Conservation (phyloP, 2,329 filamentous ascomycete species). For the Xylariaceae sp. region DNA sequence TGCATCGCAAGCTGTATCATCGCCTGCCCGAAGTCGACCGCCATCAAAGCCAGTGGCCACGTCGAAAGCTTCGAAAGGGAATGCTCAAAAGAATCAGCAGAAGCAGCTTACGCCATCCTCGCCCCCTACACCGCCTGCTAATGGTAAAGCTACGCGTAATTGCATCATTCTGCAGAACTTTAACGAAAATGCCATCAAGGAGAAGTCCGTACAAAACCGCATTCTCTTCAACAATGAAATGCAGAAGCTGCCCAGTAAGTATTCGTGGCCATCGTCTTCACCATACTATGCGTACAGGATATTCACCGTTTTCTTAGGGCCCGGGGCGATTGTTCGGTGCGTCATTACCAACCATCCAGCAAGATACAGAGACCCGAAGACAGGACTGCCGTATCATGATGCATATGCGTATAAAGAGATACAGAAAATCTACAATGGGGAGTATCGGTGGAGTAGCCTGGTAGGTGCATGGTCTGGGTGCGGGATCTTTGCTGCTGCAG, state of each 20-base stretch:
- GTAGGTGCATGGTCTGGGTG: slow-evolving; percentile 79
- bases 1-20: slow-evolving; percentile 1
- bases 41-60: slow-evolving; percentile 18
- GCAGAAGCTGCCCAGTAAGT: slow-evolving; percentile 50
- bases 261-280: background rate
- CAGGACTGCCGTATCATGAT: slow-evolving; percentile 76
- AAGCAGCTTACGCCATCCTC: slow-evolving; percentile 27
- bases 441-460: slow-evolving; percentile 76
- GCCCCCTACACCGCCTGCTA: slow-evolving; percentile 31
- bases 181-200: slow-evolving; percentile 49
- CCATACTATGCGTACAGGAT: background rate
- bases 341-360: slow-evolving; percentile 79
- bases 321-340: slow-evolving; percentile 55
- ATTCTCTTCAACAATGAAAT: slow-evolving; percentile 56
- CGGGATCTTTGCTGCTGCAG: slow-evolving; percentile 57
- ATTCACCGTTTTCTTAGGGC: slow-evolving; percentile 37
- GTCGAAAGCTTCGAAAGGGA: slow-evolving; percentile 20
- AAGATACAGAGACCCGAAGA: slow-evolving; percentile 77
- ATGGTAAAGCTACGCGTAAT: slow-evolving; percentile 51
- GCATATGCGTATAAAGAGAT: slow-evolving; percentile 77
- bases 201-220: slow-evolving; percentile 52
- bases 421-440: slow-evolving; percentile 63
- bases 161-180: slow-evolving; percentile 58
- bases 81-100: slow-evolving; percentile 21
- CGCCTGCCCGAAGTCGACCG: slow-evolving; percentile 9